Percentiles rank a stretch among this genome's conserved stretches.
Evolutionary conservation across 139 green algal species (phyloP).

Genomic region (Astrephomene gubernaculifera): DNA sequence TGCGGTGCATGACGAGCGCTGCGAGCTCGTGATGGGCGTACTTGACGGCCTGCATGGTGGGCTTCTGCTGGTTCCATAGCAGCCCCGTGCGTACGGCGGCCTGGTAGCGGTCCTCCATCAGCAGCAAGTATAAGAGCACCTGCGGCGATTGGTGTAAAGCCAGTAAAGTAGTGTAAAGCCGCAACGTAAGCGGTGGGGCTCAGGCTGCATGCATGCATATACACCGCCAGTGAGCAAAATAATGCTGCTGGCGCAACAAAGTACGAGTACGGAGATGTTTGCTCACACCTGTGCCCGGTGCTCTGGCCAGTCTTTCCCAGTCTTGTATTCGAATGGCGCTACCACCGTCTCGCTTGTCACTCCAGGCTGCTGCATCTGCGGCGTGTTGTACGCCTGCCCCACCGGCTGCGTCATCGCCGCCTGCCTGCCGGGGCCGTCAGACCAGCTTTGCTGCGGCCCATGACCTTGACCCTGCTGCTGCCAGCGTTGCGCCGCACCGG

Average conservation of each 20-base stretch:
- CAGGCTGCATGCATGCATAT: too few relatives aligned
- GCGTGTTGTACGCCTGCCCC: constrained; percentile 1
- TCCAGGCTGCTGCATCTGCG: neutral
- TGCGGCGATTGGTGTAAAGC: too few relatives aligned
- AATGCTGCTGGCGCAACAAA: too few relatives aligned
- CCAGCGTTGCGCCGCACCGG: too few relatives aligned
- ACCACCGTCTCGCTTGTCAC: constrained; percentile 52
- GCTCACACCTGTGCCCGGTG: constrained; percentile 84
- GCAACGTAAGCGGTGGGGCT: too few relatives aligned
- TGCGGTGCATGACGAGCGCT: constrained; percentile 61
- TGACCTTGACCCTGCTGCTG: neutral
- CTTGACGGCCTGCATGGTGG: constrained; percentile 49
- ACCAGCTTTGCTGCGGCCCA: constrained; percentile 31
- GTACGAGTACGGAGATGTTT: too few relatives aligned
- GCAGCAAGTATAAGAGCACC: constrained; percentile 89
- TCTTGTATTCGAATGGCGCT: constrained; percentile 97
- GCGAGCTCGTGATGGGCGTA: constrained; percentile 62
- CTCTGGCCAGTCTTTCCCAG: constrained; percentile 73
- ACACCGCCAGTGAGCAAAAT: too few relatives aligned
- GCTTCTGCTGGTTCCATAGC: constrained; percentile 75
- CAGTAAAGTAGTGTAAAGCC: too few relatives aligned
- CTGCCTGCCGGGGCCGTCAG: too few relatives aligned
- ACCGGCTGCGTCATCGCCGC: neutral
- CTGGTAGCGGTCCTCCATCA: constrained; percentile 86
- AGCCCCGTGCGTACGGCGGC: constrained; percentile 63